Percentiles rank a stretch among this genome's conserved stretches.
phyloP scores from a whole-genome alignment of 495 filamentous ascomycete genomes.

The Aspergillus cavernicola region DNA sequence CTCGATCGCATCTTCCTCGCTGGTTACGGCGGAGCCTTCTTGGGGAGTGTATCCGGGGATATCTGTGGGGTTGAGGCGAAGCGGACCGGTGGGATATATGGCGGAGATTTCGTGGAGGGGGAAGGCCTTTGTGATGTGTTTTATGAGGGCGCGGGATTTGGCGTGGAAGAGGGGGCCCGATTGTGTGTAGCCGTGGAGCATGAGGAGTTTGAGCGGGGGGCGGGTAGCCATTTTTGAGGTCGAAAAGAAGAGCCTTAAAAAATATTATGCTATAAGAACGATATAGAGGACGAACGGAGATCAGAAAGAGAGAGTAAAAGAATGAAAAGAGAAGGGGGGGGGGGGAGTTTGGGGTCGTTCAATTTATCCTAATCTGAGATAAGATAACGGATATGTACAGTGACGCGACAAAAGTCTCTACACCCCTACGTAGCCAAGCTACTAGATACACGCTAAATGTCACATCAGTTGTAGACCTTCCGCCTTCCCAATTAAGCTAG shows the following conservation, averaged over 20 bases:
- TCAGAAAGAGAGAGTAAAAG: neutral
- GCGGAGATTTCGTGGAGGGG: conserved; percentile 50
- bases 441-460: too few relatives aligned
- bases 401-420: too few relatives aligned
- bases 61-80: conserved; percentile 60
- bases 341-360: too few relatives aligned
- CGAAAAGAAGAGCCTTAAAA: too few relatives aligned
- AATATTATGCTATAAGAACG: neutral
- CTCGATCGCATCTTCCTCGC: conserved; percentile 51
- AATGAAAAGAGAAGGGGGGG: too few relatives aligned
- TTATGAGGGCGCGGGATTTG: conserved; percentile 85
- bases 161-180: conserved; percentile 80
- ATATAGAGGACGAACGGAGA: neutral
- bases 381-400: too few relatives aligned
- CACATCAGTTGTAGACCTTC: too few relatives aligned
- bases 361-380: too few relatives aligned
- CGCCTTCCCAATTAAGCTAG: too few relatives aligned
- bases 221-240: conserved; percentile 15
- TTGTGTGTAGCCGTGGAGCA: conserved; percentile 80
- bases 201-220: conserved; percentile 50
- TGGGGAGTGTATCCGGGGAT: conserved; percentile 61
- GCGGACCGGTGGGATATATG: conserved; percentile 49
- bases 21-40: conserved; percentile 3
- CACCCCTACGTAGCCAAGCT: too few relatives aligned
- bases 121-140: conserved; percentile 72